phyloP scores from a whole-genome alignment of 352 stramenopile genomes.

The Pythium oligandrum region DNA sequence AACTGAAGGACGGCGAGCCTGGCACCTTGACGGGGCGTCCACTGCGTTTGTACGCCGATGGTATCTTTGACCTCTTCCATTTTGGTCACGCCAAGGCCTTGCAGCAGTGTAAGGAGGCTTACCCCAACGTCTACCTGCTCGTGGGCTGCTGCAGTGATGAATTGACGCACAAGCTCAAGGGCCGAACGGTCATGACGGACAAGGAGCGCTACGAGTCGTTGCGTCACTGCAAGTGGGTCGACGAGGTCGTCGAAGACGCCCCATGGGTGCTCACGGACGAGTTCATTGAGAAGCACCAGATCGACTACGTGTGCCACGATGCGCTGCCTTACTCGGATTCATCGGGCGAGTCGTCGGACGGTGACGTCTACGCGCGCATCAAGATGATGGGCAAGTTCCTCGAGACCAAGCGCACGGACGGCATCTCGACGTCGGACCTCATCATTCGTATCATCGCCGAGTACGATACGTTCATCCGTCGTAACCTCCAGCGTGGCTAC shows the following conservation, averaged over 20 bases:
- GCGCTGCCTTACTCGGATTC: conserved; percentile 80
- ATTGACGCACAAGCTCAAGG: conserved; percentile 85
- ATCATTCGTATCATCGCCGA: conserved; percentile 89
- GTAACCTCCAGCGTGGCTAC: conserved; percentile 87
- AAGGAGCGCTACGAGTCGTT: conserved; percentile 84
- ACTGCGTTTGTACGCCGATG: conserved; percentile 82
- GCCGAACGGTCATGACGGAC: conserved; percentile 85
- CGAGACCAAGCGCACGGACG: conserved; percentile 79
- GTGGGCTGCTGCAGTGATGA: conserved; percentile 87
- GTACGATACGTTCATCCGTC: conserved; percentile 90
- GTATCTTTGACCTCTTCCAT: conserved; percentile 89
- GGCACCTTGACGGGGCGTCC: conserved; percentile 71
- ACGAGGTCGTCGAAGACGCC: conserved; percentile 84
- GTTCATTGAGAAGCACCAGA: conserved; percentile 80
- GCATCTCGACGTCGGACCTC: conserved; percentile 87
- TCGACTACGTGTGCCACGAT: conserved; percentile 89
- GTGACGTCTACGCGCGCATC: conserved; percentile 83
- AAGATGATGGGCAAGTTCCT: conserved; percentile 86
- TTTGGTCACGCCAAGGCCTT: conserved; percentile 84
- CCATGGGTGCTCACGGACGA: conserved; percentile 84
- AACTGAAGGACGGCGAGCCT: conserved; percentile 55
- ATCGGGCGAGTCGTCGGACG: conserved; percentile 62
- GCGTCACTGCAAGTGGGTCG: conserved; percentile 84
- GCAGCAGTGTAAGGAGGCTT: conserved; percentile 85
- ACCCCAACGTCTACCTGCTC: conserved; percentile 80